A percentile compares a stretch with the other conserved stretches of the same genome.
Conservation (phyloP, 805 yeast species). For the Kodamaea kaohsiungensis region DNA sequence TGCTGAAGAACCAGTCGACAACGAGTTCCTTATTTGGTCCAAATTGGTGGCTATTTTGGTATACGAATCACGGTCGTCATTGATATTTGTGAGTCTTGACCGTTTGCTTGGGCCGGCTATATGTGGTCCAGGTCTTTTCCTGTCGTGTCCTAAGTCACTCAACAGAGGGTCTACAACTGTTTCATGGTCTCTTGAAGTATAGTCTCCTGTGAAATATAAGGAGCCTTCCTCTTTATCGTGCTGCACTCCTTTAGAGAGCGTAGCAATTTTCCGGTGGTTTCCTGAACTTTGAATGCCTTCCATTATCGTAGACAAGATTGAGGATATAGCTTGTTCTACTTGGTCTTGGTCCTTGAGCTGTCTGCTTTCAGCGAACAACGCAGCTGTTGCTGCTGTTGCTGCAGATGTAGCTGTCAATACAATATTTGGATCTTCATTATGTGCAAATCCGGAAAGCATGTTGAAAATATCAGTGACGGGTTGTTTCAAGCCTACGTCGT, state of each 20-base stretch:
- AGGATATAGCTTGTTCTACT: slow-evolving; percentile 25
- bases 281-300: slow-evolving; percentile 21
- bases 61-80: slow-evolving; percentile 13
- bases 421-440: slow-evolving; percentile 33
- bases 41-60: slow-evolving; percentile 15
- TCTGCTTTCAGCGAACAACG: slow-evolving; percentile 32
- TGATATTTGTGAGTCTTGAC: slow-evolving; percentile 2
- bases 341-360: slow-evolving; percentile 19
- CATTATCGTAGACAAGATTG: slow-evolving; percentile 24
- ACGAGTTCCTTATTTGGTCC: slow-evolving; percentile 16
- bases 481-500: slow-evolving; percentile 27
- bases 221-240: not conserved
- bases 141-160: slow-evolving; percentile 4
- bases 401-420: slow-evolving; percentile 38
- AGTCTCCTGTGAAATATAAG: not conserved
- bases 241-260: slow-evolving; percentile 22
- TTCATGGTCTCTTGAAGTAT: not conserved
- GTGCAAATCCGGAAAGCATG: slow-evolving; percentile 34
- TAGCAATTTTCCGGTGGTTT: slow-evolving; percentile 24
- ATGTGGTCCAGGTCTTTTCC: not conserved
- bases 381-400: slow-evolving; percentile 38
- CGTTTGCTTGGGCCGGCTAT: slow-evolving; percentile 2
- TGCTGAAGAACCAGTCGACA: slow-evolving; percentile 8
- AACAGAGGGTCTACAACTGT: slow-evolving; percentile 7
- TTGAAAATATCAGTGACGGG: slow-evolving; percentile 37